Base-by-base conservation (phyloP, 768 basidiomycete species). In the Lentinula aciculospora region DNA sequence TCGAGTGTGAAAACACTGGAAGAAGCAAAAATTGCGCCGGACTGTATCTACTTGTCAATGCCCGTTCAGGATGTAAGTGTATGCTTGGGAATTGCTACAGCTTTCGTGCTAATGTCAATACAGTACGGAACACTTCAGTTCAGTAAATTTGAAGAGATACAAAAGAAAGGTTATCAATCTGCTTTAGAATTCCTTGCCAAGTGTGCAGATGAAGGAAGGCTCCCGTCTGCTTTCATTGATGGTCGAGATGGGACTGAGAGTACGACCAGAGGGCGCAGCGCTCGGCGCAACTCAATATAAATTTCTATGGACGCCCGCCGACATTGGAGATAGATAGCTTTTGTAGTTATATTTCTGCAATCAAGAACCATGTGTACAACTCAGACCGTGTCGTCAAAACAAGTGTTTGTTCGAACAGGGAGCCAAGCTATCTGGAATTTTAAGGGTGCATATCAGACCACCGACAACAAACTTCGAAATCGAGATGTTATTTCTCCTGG, bases 1-100 rank as follows among this genome's bases (percentile, higher is more conserved):
- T 96, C 97, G 63, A 94, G 92, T 62, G 94, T 98, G 31, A 92
- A 86, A 66, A 96, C 93, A 1, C 76, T 98, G 6, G 94, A 97
- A 69, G 94, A 96, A 61, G 95, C 94, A n/a, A 98, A 98, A 71
- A 81, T 83, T 5, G 81, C 88, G 2, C 88, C 88, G 8, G 92
- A 89, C 1, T 95, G 93, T 66, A 73, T 98, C 45, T 98, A 99
- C 67, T 86, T 97, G 71, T 82, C 84, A 59, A 91, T 98, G 89
- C 97, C 97, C 0, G 95, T 99, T 12, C 92, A 97, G 62, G 85
- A 92, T 73, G 91, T 92, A 64, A 60, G 77, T 28, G 36, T 66
- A 19, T 40, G 34, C 50, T 27, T 19, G 32, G 56, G 21, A 39
- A 23, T 21, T 32, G 15, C 32, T 32, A 27, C 15, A 21, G 25